These are phyloP conservation scores for Trichoderma oligosporum DNA, from an alignment of 2,329 filamentous ascomycete species.

Conservation along the genomic window DNA sequence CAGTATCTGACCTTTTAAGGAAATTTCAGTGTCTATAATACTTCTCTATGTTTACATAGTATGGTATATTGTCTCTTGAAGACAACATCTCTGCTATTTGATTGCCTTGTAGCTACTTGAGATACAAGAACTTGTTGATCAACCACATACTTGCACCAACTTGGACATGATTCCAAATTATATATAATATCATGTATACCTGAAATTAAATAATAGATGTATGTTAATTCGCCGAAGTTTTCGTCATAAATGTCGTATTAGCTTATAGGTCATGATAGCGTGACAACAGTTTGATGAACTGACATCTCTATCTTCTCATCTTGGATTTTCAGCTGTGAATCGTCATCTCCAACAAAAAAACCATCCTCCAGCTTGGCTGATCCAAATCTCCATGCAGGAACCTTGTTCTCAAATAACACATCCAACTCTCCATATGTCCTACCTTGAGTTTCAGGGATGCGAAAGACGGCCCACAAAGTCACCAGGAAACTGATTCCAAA, in stretches of 20 bases:
- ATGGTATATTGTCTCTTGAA: too few species aligned
- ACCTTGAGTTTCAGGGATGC: constrained; percentile 28
- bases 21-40: too few species aligned
- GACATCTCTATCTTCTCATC: constrained; percentile 11
- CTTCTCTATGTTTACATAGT: too few species aligned
- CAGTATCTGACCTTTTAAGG: too few species aligned
- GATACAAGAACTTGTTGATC: too few species aligned
- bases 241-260: neutral
- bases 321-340: neutral
- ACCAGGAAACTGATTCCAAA: constrained; percentile 19
- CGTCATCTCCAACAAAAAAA: constrained; percentile 1
- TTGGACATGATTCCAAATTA: too few species aligned
- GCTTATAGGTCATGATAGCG: constrained; percentile 8
- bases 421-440: constrained; percentile 30
- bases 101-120: too few species aligned
- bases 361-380: constrained; percentile 7
- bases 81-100: too few species aligned
- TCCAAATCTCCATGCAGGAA: constrained; percentile 32
- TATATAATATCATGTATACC: too few species aligned
- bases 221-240: too few species aligned
- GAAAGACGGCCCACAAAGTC: constrained; percentile 27
- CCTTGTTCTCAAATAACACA: constrained; percentile 28
- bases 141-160: too few species aligned
- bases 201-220: too few species aligned
- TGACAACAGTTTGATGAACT: neutral